Evolutionary conservation across 2,329 filamentous ascomycete species (phyloP).

Genomic region (Ophiostoma sp.): DNA sequence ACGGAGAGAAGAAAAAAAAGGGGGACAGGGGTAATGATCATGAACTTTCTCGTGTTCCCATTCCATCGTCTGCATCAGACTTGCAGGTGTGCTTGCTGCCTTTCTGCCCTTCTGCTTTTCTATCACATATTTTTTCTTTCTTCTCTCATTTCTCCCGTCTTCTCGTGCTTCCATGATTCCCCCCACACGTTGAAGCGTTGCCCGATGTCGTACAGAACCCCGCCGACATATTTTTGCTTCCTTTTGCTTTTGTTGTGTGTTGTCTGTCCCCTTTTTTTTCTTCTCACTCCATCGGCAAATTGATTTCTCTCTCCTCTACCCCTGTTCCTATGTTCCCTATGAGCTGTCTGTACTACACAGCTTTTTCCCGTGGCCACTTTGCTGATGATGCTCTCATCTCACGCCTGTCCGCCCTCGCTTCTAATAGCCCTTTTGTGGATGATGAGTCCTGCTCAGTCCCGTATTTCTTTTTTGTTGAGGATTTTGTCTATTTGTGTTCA

Average conservation of each 20-base stretch:
- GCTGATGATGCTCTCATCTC: neutral
- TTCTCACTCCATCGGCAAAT: neutral
- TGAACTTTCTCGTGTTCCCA: neutral
- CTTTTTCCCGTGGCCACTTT: neutral
- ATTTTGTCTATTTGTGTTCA: neutral
- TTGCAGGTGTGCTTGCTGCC: neutral
- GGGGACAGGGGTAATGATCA: neutral
- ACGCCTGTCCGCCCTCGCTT: neutral
- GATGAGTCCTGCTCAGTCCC: neutral
- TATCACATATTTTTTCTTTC: neutral
- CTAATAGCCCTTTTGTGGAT: neutral
- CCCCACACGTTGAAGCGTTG: neutral
- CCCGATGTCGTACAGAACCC: neutral
- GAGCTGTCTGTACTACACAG: neutral
- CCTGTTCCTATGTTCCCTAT: neutral
- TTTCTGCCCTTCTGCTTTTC: neutral
- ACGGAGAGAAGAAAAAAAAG: neutral
- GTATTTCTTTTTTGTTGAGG: neutral
- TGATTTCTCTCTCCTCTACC: neutral
- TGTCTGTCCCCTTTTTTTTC: neutral
- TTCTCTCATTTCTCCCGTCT: neutral
- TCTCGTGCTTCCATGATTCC: neutral
- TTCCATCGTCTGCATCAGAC: neutral
- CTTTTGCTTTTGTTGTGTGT: neutral
- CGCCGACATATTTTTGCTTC: neutral